Base-by-base conservation (phyloP, 805 yeast genomes). In the Kuraishia borneana region DNA sequence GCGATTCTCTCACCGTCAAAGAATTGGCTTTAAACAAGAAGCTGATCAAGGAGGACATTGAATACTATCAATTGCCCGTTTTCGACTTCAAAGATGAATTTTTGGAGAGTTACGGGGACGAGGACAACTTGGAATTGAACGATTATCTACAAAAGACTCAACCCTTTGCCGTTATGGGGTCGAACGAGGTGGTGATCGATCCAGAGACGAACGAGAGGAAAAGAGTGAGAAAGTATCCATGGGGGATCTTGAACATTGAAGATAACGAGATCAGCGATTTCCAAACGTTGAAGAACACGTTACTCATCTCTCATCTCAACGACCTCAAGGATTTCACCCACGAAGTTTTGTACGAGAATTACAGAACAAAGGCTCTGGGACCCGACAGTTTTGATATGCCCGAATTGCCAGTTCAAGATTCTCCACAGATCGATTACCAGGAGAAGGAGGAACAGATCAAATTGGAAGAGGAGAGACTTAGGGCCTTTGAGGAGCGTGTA, bases 321-420 rank as follows among this genome's bases (percentile, higher is more conserved):
- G 96, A 87, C 51, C 74, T 87, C 56, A 84, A 84, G 59, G 96
- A 87, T 47, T 68, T 73, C 48, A 87, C 96, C 6, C 94, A 83
- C 53, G 95, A 85, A 53, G 70, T 77, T 27, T 62, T 87, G 42
- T 87, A 87, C 56, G 96, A 87, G 56, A 78, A 76, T 35, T 87
- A 87, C 59, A 78, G 96, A 68, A 83, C 95, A 7, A 85, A 77
- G 49, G 87, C 88, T 13, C 68, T 83, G 42, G 41, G 41, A 18
- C 14, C 9, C 19, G 16, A 28, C 13, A 13, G 7, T 28, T n/a
- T 23, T 21, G 20, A 32, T 17, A 23, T 18, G 4, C 23, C 21
- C 12, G 27, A 29, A 13, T n/a, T n/a, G n/a, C n/a, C n/a, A n/a
- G n/a, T n/a, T n/a, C n/a, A n/a, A 6, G 13, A 25, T 25, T 21